A percentile compares a stretch with the other conserved stretches of the same genome.
Conservation (phyloP, 768 basidiomycete species). For the Hydnomerulius pinastri region DNA sequence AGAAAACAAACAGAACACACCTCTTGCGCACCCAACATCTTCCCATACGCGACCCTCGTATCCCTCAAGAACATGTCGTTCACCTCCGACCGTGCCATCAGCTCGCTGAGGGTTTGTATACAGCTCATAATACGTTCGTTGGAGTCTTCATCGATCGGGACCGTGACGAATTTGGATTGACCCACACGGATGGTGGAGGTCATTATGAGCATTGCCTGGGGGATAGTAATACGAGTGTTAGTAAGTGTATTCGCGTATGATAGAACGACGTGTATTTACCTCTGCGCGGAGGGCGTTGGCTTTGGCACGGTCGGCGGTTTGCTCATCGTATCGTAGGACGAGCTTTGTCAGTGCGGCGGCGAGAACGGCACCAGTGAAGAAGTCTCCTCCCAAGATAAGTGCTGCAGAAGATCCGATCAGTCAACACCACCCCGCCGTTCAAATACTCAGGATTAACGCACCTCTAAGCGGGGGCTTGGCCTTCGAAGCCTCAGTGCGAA, state of each 20-base stretch:
- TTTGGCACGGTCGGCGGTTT: constrained; percentile 50
- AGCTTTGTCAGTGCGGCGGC: constrained; percentile 89
- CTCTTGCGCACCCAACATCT: constrained; percentile 96
- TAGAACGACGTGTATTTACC: constrained; percentile 40
- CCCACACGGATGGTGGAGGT: constrained; percentile 95
- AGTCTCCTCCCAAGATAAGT: constrained; percentile 91
- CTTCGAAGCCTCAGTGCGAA: constrained; percentile 78
- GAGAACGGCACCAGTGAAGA: constrained; percentile 94
- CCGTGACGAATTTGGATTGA: constrained; percentile 91
- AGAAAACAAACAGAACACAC: constrained; percentile 38
- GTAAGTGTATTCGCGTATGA: background rate
- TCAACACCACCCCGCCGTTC: background rate
- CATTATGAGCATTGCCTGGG: constrained; percentile 95
- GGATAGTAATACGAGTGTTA: background rate
- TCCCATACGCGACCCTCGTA: constrained; percentile 88
- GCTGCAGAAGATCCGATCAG: constrained; percentile 42
- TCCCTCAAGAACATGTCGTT: constrained; percentile 80
- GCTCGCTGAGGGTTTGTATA: constrained; percentile 87
- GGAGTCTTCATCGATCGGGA: constrained; percentile 98
- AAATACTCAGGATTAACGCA: constrained; percentile 32
- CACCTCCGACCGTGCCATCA: constrained; percentile 57
- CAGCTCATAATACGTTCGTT: constrained; percentile 96
- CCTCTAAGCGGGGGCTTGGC: constrained; percentile 90
- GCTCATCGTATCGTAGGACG: constrained; percentile 68
- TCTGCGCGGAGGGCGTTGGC: constrained; percentile 85